Percentiles rank a stretch among this genome's conserved stretches.
These are phyloP conservation scores for Schwanniomyces vanrijiae DNA, from an alignment of 805 yeast species.

Conservation along the genomic window DNA sequence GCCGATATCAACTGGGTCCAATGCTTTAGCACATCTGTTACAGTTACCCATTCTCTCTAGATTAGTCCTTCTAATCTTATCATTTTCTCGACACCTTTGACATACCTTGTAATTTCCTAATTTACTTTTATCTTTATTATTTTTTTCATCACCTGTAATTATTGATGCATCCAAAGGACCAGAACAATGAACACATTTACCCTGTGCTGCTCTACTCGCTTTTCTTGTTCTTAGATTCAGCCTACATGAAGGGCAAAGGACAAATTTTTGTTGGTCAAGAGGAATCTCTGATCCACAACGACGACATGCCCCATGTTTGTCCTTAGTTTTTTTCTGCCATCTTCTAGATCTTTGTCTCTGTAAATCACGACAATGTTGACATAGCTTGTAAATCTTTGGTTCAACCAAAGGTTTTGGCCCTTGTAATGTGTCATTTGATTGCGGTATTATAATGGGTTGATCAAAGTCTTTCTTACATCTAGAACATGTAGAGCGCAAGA, in stretches of 20 bases:
- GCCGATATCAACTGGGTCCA: conserved; percentile 46
- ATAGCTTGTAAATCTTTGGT: conserved; percentile 51
- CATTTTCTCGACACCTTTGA: conserved; percentile 60
- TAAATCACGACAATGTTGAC: conserved; percentile 63
- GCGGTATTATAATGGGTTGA: conserved; percentile 40
- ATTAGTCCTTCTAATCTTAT: conserved; percentile 54
- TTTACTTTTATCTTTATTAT: conserved; percentile 16
- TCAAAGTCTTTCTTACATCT: conserved; percentile 62
- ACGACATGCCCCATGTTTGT: conserved; percentile 61
- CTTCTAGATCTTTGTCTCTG: conserved; percentile 63
- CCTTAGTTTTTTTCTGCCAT: conserved; percentile 64
- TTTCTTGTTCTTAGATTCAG: conserved; percentile 54
- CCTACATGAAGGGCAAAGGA: conserved; percentile 61
- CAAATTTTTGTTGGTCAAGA: conserved; percentile 49
- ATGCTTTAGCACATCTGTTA: conserved; percentile 57
- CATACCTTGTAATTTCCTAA: conserved; percentile 57
- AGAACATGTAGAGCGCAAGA: conserved; percentile 43
- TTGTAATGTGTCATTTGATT: conserved; percentile 13
- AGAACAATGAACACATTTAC: conserved; percentile 68
- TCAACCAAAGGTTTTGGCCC: conserved; percentile 31
- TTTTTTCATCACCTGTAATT: conserved; percentile 26
- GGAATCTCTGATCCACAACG: conserved; percentile 62
- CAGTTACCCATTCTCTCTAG: conserved; percentile 61
- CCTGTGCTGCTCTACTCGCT: conserved; percentile 58
- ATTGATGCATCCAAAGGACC: conserved; percentile 51